Base-by-base conservation (phyloP, 2,329 filamentous ascomycete species). In the Aspergillus felis region DNA sequence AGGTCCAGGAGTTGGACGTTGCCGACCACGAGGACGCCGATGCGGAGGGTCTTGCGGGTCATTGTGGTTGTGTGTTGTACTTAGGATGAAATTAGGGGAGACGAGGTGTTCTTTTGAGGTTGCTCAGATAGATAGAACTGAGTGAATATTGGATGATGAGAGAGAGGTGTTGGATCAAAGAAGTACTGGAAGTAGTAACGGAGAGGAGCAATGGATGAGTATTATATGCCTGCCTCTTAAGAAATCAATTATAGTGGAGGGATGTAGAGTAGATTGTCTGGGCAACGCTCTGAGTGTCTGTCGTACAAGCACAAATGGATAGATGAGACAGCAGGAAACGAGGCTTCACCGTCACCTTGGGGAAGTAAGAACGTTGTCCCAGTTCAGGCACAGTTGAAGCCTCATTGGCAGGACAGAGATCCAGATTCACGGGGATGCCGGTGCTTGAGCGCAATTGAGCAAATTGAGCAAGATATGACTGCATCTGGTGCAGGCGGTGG, bases 1-100 rank as follows among this genome's bases (percentile, higher is more conserved):
- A 76, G 59, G 57, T 78, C 75, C 35, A 78, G 68, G 53, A 77
- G 69, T 63, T 78, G 75, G 46, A 76, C 67, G 1, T 65, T 61
- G 9, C 66, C 63, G 29, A 69, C 62, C 14, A 78, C 59, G 29
- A 78, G 71, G 46, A 77, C 68, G 51, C 74, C 74, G 53, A 76
- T 51, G 20, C 53, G 62, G 41, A 68, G 50, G 7, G 59, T 53
- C 14, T 38, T 38, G 4, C 51, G 54, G 4, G 58, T 20, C 60
- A 65, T 62, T 29, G 49, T 48, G 38, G 14, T 35, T 10, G 10
- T 46, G 6, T 22, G n/a, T 12, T 24, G 14, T 53, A n/a, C 22
- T 14, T 27, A 14, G 24, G 12, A 28, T 50, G 48, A 7, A 27
- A 22, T 49, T 5, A 10, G 10, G 27, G 49, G 12, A 22, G 27